Conservation (phyloP, 2,329 filamentous ascomycete species). For the Ceratocystis papillata region DNA sequence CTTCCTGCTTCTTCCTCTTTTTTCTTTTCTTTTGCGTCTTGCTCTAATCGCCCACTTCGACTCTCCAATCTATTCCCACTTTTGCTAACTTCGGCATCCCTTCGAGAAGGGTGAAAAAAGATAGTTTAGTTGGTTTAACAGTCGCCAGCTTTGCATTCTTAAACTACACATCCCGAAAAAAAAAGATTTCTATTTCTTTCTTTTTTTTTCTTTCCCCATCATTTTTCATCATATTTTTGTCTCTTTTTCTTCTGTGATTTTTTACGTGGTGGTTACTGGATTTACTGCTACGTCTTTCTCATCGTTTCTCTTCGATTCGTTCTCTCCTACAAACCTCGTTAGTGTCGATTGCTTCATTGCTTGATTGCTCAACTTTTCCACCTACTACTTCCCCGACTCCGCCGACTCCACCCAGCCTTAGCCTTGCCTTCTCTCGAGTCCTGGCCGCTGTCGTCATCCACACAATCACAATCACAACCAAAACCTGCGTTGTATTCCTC, state of each 20-base stretch:
- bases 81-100: neutral
- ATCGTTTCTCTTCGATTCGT: slow-evolving; percentile 21
- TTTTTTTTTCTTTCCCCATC: slow-evolving; percentile 28
- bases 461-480: neutral
- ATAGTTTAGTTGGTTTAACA: slow-evolving; percentile 4
- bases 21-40: slow-evolving; percentile 7
- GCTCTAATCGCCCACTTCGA: neutral
- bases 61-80: neutral
- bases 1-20: neutral
- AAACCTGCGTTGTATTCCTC: neutral
- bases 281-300: slow-evolving; percentile 19
- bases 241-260: slow-evolving; percentile 26
- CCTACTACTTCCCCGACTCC: slow-evolving; percentile 5
- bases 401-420: slow-evolving; percentile 29
- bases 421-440: slow-evolving; percentile 15
- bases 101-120: neutral
- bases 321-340: slow-evolving; percentile 16
- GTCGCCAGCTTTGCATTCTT: slow-evolving; percentile 13
- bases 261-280: slow-evolving; percentile 20
- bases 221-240: slow-evolving; percentile 25
- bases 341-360: slow-evolving; percentile 24
- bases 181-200: slow-evolving; percentile 26
- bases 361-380: slow-evolving; percentile 14
- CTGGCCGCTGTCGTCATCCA: slow-evolving; percentile 26
- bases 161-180: neutral